phyloP scores from a whole-genome alignment of 768 basidiomycete genomes.

The Mycena crocata region DNA sequence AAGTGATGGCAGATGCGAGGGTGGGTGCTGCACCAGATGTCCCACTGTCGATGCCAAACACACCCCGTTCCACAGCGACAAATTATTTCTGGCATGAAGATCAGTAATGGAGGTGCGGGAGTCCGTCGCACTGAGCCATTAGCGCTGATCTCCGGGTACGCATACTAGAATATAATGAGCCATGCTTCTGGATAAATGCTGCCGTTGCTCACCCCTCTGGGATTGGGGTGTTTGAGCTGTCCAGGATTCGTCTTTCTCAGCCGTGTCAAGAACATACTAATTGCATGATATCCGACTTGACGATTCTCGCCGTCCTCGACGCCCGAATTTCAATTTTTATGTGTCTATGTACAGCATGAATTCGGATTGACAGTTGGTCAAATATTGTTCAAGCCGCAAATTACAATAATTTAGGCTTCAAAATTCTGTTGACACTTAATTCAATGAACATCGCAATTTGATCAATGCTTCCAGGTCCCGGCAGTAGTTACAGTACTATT shows the following conservation, averaged over 20 bases:
- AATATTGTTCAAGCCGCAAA: no score
- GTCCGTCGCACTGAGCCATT: constrained; percentile 44
- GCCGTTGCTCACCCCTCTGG: constrained; percentile 42
- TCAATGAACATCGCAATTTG: no score
- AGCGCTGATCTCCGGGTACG: constrained; percentile 52
- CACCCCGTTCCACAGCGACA: constrained; percentile 41
- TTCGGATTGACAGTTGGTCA: no score
- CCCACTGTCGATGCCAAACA: constrained; percentile 40
- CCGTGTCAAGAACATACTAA: constrained; percentile 45
- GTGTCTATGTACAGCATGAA: no score
- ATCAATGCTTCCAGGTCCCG: no score
- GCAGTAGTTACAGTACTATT: no score
- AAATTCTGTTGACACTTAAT: no score
- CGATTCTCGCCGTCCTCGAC: no score
- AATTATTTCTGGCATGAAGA: constrained; percentile 21
- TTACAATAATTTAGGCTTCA: no score
- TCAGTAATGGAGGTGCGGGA: background rate
- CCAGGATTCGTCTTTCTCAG: constrained; percentile 46
- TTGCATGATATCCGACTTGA: no score
- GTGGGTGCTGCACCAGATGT: constrained; percentile 49
- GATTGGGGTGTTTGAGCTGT: constrained; percentile 39
- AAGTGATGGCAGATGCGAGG: constrained; percentile 49
- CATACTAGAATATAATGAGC: constrained; percentile 41
- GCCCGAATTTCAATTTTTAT: no score
- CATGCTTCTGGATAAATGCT: background rate